A percentile compares a stretch with the other conserved stretches of the same genome.
Evolutionary conservation across 2,329 filamentous ascomycete genomes (phyloP).

Genomic region (Aspergillus sp.): DNA sequence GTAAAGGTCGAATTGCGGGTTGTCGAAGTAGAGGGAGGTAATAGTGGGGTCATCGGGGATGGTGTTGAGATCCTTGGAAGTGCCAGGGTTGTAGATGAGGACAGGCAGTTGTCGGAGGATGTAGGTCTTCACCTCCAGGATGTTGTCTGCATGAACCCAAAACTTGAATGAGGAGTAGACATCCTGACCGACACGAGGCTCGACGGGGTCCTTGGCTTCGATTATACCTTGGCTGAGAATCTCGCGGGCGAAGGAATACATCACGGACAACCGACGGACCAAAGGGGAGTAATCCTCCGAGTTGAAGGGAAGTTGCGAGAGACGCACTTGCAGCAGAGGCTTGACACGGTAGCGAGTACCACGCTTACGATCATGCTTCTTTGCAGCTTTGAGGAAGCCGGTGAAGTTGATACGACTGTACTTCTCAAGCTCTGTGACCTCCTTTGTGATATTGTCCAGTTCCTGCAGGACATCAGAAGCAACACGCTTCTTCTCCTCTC

Average conservation of each 20-base stretch:
- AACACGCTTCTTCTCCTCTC: constrained; percentile 51
- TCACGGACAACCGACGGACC: constrained; percentile 82
- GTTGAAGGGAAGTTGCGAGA: constrained; percentile 90
- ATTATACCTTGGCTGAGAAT: constrained; percentile 55
- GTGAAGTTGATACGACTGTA: constrained; percentile 98
- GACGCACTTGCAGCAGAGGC: constrained; percentile 84
- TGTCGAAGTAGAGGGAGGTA: constrained; percentile 96
- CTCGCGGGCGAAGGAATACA: constrained; percentile 93
- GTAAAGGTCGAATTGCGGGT: constrained; percentile 81
- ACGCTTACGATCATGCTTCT: constrained; percentile 96
- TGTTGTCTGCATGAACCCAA: constrained; percentile 94
- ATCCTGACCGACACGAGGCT: constrained; percentile 58
- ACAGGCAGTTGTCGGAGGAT: constrained; percentile 88
- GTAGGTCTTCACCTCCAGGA: constrained; percentile 94
- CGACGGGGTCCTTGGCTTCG: constrained; percentile 57
- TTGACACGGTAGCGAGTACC: constrained; percentile 84
- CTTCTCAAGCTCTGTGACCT: constrained; percentile 90
- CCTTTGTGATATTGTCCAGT: constrained; percentile 83
- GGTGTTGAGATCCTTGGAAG: constrained; percentile 77
- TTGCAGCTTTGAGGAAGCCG: constrained; percentile 94
- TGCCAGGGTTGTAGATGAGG: constrained; percentile 86
- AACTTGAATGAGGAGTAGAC: constrained; percentile 88
- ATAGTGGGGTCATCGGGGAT: constrained; percentile 80
- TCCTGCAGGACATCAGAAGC: constrained; percentile 74
- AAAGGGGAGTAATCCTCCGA: constrained; percentile 91